These are phyloP conservation scores for Talaromyces wortmannii DNA, from an alignment of 495 filamentous ascomycete genomes.

Conservation along the genomic window DNA sequence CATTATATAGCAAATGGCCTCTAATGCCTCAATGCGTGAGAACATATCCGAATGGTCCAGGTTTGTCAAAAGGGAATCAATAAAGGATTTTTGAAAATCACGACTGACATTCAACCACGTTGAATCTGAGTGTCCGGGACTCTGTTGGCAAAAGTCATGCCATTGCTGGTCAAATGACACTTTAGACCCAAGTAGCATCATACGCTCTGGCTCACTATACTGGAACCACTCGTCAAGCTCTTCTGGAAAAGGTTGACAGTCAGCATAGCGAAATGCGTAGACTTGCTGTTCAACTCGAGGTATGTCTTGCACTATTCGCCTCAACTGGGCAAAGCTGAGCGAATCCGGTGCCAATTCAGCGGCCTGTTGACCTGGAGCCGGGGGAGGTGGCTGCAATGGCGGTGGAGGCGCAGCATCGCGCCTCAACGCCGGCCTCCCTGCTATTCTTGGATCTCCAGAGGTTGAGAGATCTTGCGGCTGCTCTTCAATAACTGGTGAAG, in stretches of 20 bases:
- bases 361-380: constrained; percentile 44
- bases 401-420: constrained; percentile 54
- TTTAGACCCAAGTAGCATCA: constrained; percentile 59
- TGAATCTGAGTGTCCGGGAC: constrained; percentile 25
- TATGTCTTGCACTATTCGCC: constrained; percentile 72
- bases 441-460: constrained; percentile 11
- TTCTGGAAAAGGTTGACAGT: constrained; percentile 70
- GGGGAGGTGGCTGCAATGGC: constrained; percentile 50
- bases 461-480: constrained; percentile 10
- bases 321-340: constrained; percentile 74
- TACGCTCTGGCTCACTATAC: constrained; percentile 73
- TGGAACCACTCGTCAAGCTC: constrained; percentile 97
- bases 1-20: constrained; percentile 68
- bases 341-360: constrained; percentile 57
- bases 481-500: constrained; percentile 13
- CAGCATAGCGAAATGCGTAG: constrained; percentile 92
- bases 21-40: constrained; percentile 56
- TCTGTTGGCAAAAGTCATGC: constrained; percentile 35
- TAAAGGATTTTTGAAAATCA: constrained; percentile 35
- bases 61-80: constrained; percentile 29
- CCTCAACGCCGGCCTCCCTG: constrained; percentile 43
- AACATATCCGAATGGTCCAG: constrained; percentile 43
- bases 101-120: constrained; percentile 47
- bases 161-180: constrained; percentile 64
- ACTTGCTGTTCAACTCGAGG: constrained; percentile 70